Base-by-base conservation (phyloP, 257 asterid genomes). In the Solanum phureja region DNA sequence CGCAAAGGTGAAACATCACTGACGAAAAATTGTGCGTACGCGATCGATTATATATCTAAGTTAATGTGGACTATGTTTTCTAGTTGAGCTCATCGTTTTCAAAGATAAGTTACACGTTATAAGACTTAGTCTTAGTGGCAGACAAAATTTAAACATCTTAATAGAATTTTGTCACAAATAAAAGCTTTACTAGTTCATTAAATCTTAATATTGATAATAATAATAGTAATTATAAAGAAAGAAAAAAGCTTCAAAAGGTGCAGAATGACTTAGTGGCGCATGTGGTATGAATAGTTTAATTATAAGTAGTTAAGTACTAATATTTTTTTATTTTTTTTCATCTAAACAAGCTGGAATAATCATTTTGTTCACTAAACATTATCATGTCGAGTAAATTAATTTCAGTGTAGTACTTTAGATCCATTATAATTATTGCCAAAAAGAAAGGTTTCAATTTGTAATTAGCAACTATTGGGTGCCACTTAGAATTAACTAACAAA, bases 281-380 rank as follows among this genome's bases (percentile, higher is more conserved):
- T 81, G 85, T 81, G 85, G 42, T 81, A 9, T 81, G 68, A 81
- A 81, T 81, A 46, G 29, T 29, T 29, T 29, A 29, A 29, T 29
- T 29, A 29, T 29, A 29, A 29, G 29, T 29, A 29, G 29, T 29
- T 29, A 29, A 29, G 29, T 31, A 31, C 31, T 1, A 31, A 31
- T 31, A 31, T 31, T 31, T 31, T 21, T 40, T 14, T 5, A 74
- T 38, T 14, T 8, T 49, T 2, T 49, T 49, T 37, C 11, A 37
- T 21, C 4, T 46, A 82, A 82, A 46, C 69, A 82, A 38, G 81
- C 71, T 13, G 72, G 60, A 68, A 42, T 87, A 82, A 87, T 83
- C 89, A 87, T 87, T 42, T 68, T 85, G 72, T 87, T 66, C 73
- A 82, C 74, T 66, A 42, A 42, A 14, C 71, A 42, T 87, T 24